Evolutionary conservation across 2,329 filamentous ascomycete genomes (phyloP).

Genomic region (Talaromyces sp.): DNA sequence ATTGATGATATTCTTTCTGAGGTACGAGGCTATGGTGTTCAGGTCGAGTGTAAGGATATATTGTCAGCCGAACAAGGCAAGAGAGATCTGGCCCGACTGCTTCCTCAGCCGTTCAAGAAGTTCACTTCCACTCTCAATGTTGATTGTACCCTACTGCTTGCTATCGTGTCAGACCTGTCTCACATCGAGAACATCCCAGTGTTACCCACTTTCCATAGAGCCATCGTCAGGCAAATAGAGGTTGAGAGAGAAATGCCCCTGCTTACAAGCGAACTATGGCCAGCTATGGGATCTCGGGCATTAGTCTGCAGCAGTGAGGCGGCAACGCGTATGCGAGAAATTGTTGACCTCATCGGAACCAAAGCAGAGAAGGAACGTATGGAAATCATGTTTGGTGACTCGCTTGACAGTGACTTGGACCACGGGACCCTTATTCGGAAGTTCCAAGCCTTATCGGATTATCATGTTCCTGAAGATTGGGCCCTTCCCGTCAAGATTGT

Average conservation of each 20-base stretch:
- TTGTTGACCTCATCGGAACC: constrained; percentile 66
- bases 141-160: constrained; percentile 68
- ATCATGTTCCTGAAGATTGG: constrained; percentile 57
- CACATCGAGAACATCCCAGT: constrained; percentile 53
- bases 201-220: constrained; percentile 59
- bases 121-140: constrained; percentile 51
- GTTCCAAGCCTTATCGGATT: constrained; percentile 54
- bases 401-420: constrained; percentile 36
- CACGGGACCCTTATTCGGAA: constrained; percentile 36
- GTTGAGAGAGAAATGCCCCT: constrained; percentile 65
- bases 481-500: constrained; percentile 64
- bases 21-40: constrained; percentile 56
- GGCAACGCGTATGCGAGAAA: constrained; percentile 66
- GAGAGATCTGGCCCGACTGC: constrained; percentile 34
- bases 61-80: constrained; percentile 16
- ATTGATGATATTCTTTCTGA: constrained; percentile 60
- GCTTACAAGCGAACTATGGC: constrained; percentile 64
- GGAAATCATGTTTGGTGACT: constrained; percentile 58
- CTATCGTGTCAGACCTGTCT: constrained; percentile 73
- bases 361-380: constrained; percentile 63
- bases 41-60: constrained; percentile 40
- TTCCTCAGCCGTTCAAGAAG: constrained; percentile 44
- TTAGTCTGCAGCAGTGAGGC: constrained; percentile 71
- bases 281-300: constrained; percentile 57
- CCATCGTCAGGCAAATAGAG: constrained; percentile 66